Conservation (phyloP, 176 grass and related monocot genomes). For the Triticum urartu region DNA sequence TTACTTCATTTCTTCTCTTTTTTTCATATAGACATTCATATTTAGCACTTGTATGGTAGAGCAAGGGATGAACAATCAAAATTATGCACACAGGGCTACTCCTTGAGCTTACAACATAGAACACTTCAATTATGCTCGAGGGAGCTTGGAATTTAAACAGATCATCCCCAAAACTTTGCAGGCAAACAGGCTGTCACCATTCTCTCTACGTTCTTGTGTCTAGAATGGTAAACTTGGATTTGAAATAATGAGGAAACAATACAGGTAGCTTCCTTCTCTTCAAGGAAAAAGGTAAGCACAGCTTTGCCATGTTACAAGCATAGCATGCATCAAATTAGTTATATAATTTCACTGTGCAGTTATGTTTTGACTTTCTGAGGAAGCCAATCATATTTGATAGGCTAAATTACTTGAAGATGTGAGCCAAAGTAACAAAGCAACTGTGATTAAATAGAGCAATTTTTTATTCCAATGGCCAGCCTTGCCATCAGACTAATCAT, state of each 20-base stretch:
- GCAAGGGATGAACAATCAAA: not conserved
- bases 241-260: not conserved
- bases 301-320: not conserved
- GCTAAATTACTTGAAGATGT: not conserved
- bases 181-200: not conserved
- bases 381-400: not conserved
- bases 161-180: not conserved
- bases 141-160: not conserved
- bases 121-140: not conserved
- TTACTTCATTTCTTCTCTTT: not conserved
- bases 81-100: not conserved
- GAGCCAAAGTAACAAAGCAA: not conserved
- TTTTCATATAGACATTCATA: not conserved
- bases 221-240: not conserved
- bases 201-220: not conserved
- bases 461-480: not conserved
- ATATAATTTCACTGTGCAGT: not conserved
- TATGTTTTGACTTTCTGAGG: not conserved
- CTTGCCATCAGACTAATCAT: conserved; percentile 12
- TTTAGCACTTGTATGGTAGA: not conserved
- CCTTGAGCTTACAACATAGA: not conserved
- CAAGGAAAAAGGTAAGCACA: not conserved
- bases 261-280: not conserved
- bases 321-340: not conserved
- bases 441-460: not conserved